Base-by-base conservation (phyloP, 1,284 basidiomycete genomes). In the Trametes versicolor region DNA sequence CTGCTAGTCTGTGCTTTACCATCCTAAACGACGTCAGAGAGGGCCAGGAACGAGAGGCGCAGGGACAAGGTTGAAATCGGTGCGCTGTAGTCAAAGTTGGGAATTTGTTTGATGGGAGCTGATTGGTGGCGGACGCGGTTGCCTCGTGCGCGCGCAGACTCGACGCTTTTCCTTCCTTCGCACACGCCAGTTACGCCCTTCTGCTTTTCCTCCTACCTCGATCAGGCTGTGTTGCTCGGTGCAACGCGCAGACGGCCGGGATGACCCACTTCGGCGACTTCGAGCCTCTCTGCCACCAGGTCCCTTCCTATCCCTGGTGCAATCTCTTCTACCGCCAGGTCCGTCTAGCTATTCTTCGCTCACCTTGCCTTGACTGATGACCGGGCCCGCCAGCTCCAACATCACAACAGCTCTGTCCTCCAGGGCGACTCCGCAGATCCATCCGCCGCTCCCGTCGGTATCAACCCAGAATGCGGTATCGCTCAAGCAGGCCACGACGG, bases 271-370 rank as follows among this genome's bases (percentile, higher is more conserved):
- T 91, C 72, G 88, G 88, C 63, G 86, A 89, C 70, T 89, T 90
- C 73, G 73, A 75, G 70, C 77, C 84, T 19, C 81, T 90, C 23
- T 90, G 88, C 75, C 78, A 79, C 27, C 75, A 82, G 32, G 81
- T 82, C 12, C 89, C 89, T 1, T 89, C 87, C 29, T 90, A 90
- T 71, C 80, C 88, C 0, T 89, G 88, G 88, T 90, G 88, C 74
- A 90, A 90, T 71, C 85, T 90, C 70, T 91, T 91, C 76, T 89
- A 87, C 73, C 82, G 82, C 66, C 89, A 90, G 80, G 87, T 75
- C 6, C 36, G 37, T 63, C 55, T 32, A 66, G 23, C 34, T 56
- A 59, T 41, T 32, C 59, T 25, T 54, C 54, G 29, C 54, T 48
- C 25, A 57, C 25, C 47, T 41, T 43, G 29, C 58, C 43, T 32